phyloP scores from a whole-genome alignment of 345 rosid species.

The Sonneratia alba region DNA sequence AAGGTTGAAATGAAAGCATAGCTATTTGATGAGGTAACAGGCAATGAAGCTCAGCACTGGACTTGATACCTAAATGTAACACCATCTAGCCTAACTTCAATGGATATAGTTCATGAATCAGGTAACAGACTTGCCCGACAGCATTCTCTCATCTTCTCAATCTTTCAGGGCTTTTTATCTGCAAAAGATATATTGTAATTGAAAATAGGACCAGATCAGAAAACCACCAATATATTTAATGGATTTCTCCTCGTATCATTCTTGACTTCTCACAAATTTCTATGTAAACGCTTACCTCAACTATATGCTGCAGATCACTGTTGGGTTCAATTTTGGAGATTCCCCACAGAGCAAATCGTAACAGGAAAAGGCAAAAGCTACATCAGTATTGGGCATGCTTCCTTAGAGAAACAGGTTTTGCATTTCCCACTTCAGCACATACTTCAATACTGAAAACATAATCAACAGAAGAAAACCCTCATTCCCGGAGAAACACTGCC shows the following conservation, averaged over 20 bases:
- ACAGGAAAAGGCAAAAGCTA: neutral
- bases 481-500: neutral
- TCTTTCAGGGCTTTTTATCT: slow-evolving; percentile 84
- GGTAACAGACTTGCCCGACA: slow-evolving; percentile 54
- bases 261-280: neutral
- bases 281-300: slow-evolving; percentile 46
- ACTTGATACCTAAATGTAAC: neutral
- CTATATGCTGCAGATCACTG: slow-evolving; percentile 74
- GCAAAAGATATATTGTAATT: slow-evolving; percentile 13
- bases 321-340: slow-evolving; percentile 75
- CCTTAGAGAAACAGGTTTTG: too few relatives aligned
- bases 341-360: slow-evolving; percentile 47
- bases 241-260: neutral
- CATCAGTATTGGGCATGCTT: neutral
- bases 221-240: neutral
- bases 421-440: neutral
- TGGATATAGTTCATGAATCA: neutral
- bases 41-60: neutral
- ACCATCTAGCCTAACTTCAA: neutral
- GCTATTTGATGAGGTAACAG: neutral
- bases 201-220: slow-evolving; percentile 1
- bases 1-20: neutral
- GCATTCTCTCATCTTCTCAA: slow-evolving; percentile 80
- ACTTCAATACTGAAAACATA: neutral
- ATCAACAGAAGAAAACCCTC: neutral